Evolutionary conservation across 2,329 filamentous ascomycete genomes (phyloP).

Genomic region (Hymenoscyphus albidus): DNA sequence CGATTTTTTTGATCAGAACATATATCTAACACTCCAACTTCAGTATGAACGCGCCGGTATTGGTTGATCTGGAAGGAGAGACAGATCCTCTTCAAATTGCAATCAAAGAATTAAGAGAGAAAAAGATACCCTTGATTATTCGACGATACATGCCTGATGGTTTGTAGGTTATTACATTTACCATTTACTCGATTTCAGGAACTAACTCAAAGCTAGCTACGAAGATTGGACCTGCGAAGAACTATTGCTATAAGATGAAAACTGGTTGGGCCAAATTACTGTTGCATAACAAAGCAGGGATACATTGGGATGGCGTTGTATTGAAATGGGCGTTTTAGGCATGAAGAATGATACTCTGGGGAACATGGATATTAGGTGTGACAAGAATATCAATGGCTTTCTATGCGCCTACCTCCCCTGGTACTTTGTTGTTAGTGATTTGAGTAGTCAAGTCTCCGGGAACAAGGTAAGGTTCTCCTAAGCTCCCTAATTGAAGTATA

Average conservation of each 20-base stretch:
- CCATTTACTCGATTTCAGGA: neutral
- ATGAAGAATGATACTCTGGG: neutral
- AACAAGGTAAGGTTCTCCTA: too few species aligned
- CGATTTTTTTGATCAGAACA: neutral
- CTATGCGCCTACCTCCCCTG: neutral
- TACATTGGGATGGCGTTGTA: conserved; percentile 28
- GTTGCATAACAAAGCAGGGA: conserved; percentile 24
- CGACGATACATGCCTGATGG: conserved; percentile 94
- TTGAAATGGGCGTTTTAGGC: conserved; percentile 30
- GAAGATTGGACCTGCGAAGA: conserved; percentile 99
- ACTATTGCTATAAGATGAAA: conserved; percentile 50
- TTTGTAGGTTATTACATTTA: conserved; percentile 59
- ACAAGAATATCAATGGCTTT: conserved; percentile 1
- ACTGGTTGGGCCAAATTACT: conserved; percentile 3
- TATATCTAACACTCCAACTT: neutral
- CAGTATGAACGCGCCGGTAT: conserved; percentile 95
- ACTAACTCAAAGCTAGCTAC: conserved; percentile 47
- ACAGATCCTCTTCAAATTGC: conserved; percentile 97
- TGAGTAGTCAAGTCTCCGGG: too few species aligned
- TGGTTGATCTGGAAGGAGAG: conserved; percentile 95
- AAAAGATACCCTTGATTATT: conserved; percentile 96
- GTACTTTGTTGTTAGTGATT: neutral
- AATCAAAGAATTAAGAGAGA: conserved; percentile 94
- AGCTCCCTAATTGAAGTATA: too few species aligned
- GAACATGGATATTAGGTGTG: neutral